Conservation (phyloP, 305 asterid genomes). For the Ilex paraguariensis region DNA sequence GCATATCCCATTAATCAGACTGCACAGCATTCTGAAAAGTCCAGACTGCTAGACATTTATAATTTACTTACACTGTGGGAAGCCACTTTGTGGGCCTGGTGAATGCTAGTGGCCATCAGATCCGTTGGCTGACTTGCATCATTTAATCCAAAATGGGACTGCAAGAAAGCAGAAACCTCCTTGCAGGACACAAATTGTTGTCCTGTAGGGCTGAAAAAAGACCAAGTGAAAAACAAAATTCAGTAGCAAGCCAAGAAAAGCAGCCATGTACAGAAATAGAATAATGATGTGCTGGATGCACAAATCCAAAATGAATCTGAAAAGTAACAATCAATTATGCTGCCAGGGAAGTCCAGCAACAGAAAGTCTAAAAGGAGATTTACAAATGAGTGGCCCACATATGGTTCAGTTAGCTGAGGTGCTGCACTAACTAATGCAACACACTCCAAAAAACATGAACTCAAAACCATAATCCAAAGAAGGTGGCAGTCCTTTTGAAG, state of each 20-base stretch:
- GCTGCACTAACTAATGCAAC: too few relatives aligned
- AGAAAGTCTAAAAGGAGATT: too few relatives aligned
- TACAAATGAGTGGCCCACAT: too few relatives aligned
- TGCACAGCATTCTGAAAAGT: conserved; percentile 15
- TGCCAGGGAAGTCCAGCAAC: too few relatives aligned
- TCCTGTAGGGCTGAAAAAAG: conserved; percentile 63
- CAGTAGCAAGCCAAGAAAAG: conserved; percentile 4
- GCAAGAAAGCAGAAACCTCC: conserved; percentile 77
- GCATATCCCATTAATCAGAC: conserved; percentile 17
- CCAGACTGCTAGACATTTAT: conserved; percentile 3
- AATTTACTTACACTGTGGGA: conserved; percentile 42
- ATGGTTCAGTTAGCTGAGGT: too few relatives aligned
- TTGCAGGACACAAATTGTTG: conserved; percentile 81
- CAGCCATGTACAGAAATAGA: background rate
- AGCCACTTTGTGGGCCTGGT: conserved; percentile 35
- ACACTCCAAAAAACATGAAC: too few relatives aligned
- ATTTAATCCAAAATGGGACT: conserved; percentile 42
- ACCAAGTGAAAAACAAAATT: conserved; percentile 3
- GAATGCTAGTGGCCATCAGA: conserved; percentile 37
- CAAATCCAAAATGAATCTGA: background rate
- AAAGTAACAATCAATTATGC: background rate
- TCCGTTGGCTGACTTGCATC: conserved; percentile 38
- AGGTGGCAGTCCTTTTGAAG: too few relatives aligned
- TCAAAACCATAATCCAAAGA: too few relatives aligned
- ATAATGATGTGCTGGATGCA: background rate